These are phyloP conservation scores for Vigna mungo DNA, from an alignment of 306 rosid species.

Conservation along the genomic window DNA sequence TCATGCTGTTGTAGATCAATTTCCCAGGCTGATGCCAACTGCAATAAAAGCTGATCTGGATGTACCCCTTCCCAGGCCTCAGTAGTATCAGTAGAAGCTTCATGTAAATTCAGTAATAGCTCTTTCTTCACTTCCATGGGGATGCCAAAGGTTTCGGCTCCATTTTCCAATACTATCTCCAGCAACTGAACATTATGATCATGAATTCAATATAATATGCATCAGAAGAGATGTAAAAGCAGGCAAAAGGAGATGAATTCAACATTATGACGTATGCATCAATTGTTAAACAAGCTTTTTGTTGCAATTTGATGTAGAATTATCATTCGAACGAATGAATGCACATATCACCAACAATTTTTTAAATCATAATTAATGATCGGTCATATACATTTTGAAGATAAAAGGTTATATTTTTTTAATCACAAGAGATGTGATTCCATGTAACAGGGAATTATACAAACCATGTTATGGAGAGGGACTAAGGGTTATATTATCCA, in stretches of 20 bases:
- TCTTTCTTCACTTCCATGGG: constrained; percentile 85
- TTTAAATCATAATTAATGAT: not conserved
- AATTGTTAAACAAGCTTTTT: constrained; percentile 29
- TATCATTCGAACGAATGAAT: constrained; percentile 1
- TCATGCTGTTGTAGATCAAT: constrained; percentile 79
- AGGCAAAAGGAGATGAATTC: not conserved
- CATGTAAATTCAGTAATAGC: constrained; percentile 77
- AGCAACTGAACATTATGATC: constrained; percentile 65
- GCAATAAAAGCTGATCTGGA: constrained; percentile 84
- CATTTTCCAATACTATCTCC: constrained; percentile 80
- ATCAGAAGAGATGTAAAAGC: constrained; percentile 13
- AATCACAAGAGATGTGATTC: not conserved
- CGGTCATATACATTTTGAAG: constrained; percentile 20
- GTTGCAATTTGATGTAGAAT: not conserved
- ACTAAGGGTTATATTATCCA: too few relatives aligned
- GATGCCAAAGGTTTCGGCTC: constrained; percentile 74
- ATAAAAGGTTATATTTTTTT: not conserved
- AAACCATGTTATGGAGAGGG: not conserved
- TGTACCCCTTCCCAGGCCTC: constrained; percentile 93
- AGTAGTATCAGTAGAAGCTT: constrained; percentile 78
- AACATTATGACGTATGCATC: not conserved
- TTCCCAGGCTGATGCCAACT: constrained; percentile 91
- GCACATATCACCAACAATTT: not conserved
- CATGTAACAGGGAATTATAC: not conserved
- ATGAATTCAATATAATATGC: constrained; percentile 26